phyloP scores from a whole-genome alignment of 352 stramenopile species.

The Plasmopara halstedii region DNA sequence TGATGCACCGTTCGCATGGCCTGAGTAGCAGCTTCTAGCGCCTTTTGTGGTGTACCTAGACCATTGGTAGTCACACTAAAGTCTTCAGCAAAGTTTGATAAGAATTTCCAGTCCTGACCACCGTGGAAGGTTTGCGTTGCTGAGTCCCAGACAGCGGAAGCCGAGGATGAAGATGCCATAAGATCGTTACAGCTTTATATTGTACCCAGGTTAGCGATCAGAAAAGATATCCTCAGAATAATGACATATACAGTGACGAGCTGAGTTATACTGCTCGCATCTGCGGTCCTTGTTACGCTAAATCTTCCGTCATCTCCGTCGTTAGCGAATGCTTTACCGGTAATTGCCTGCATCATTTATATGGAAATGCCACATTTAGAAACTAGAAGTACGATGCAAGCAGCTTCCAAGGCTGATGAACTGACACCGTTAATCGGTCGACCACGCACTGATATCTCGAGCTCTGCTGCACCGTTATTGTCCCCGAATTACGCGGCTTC shows the following conservation, averaged over 20 bases:
- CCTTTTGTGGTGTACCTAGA: constrained; percentile 65
- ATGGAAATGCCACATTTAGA: constrained; percentile 1
- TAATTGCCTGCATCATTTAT: not conserved
- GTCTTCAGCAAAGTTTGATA: constrained; percentile 83
- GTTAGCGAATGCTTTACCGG: constrained; percentile 1
- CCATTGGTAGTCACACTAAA: constrained; percentile 89
- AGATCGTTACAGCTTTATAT: not conserved
- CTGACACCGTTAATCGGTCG: constrained; percentile 48
- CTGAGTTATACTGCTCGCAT: too few species aligned
- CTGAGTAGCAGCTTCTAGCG: constrained; percentile 56
- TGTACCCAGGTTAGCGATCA: too few species aligned
- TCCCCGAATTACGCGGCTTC: constrained; percentile 41
- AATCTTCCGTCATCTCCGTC: not conserved
- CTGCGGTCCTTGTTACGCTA: too few species aligned
- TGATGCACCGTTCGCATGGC: constrained; percentile 82
- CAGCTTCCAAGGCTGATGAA: constrained; percentile 21
- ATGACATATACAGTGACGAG: constrained; percentile 1
- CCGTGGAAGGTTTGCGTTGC: constrained; percentile 87
- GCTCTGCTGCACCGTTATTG: constrained; percentile 17
- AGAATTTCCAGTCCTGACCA: constrained; percentile 88
- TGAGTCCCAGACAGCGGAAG: constrained; percentile 57
- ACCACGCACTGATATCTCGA: constrained; percentile 1
- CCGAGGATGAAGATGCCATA: constrained; percentile 8
- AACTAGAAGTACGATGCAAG: constrained; percentile 8
- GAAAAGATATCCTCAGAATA: not conserved